phyloP scores from a whole-genome alignment of 1,139 yeast species.

The Saccharomyces hybrid region DNA sequence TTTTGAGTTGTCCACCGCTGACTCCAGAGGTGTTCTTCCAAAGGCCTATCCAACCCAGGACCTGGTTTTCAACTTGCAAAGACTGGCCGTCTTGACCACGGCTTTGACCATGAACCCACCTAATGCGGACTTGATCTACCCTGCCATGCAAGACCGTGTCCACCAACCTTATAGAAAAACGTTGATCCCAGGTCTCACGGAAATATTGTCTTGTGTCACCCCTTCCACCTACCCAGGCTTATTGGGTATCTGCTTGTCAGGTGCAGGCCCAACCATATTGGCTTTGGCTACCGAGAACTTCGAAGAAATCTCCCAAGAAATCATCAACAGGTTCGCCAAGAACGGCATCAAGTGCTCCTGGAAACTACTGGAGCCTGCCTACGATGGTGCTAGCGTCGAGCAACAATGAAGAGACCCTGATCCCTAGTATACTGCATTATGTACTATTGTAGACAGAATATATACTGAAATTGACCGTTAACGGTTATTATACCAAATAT shows the following conservation, averaged over 20 bases:
- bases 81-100: constrained; percentile 66
- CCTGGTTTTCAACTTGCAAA: constrained; percentile 79
- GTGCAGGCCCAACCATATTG: constrained; percentile 96
- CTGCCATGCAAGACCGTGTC: constrained; percentile 93
- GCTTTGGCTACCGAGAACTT: constrained; percentile 87
- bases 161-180: constrained; percentile 94
- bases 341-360: constrained; percentile 69
- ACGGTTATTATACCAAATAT: not conserved
- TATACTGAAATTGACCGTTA: not conserved
- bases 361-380: constrained; percentile 79
- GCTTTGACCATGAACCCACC: constrained; percentile 83
- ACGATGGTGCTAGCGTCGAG: constrained; percentile 65
- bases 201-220: constrained; percentile 71
- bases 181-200: constrained; percentile 86
- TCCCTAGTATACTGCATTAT: constrained; percentile 1
- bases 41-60: constrained; percentile 70
- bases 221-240: constrained; percentile 79
- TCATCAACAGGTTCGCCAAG: constrained; percentile 58
- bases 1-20: constrained; percentile 90
- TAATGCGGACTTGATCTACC: constrained; percentile 71
- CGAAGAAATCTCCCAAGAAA: constrained; percentile 73
- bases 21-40: constrained; percentile 84
- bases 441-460: not conserved
- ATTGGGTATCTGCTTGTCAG: constrained; percentile 89
- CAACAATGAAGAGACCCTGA: constrained; percentile 2